Percentiles rank a stretch among this genome's conserved stretches.
Conservation (phyloP, 805 yeast genomes). For the Kurtzmaniella cleridarum region DNA sequence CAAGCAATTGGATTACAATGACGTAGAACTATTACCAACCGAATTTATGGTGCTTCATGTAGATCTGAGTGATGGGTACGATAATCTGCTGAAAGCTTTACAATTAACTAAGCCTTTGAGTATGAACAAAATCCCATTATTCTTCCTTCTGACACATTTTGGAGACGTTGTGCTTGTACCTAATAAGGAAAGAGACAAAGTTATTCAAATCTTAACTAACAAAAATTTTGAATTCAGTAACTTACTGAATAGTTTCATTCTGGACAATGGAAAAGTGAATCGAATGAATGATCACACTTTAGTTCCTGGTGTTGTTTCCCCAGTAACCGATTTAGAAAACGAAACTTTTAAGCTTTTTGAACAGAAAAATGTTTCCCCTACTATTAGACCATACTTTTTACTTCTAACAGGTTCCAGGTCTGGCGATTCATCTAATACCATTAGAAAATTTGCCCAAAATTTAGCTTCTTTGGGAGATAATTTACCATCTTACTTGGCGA, state of each 20-base stretch:
- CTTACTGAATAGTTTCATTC: constrained; percentile 38
- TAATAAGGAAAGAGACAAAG: constrained; percentile 35
- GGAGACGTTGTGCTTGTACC: constrained; percentile 63
- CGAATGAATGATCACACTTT: not conserved
- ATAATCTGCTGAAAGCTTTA: constrained; percentile 46
- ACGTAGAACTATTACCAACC: constrained; percentile 36
- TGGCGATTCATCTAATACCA: constrained; percentile 37
- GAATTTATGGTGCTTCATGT: constrained; percentile 51
- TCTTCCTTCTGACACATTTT: constrained; percentile 58
- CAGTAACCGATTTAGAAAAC: constrained; percentile 19
- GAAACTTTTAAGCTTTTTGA: constrained; percentile 32
- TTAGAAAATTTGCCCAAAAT: constrained; percentile 38
- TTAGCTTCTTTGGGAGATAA: constrained; percentile 22
- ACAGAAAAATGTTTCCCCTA: constrained; percentile 38
- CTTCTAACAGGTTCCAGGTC: constrained; percentile 57
- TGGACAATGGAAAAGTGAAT: constrained; percentile 1
- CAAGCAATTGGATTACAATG: constrained; percentile 22
- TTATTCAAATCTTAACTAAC: constrained; percentile 38
- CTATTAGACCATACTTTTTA: constrained; percentile 33
- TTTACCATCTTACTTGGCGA: constrained; percentile 45
- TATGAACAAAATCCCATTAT: constrained; percentile 49
- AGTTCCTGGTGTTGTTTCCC: not conserved
- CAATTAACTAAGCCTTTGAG: constrained; percentile 57
- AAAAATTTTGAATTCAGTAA: constrained; percentile 42
- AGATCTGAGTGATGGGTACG: constrained; percentile 54